Evolutionary conservation across 169 alveolate genomes (phyloP).

Genomic region (Plasmodium malariae): DNA sequence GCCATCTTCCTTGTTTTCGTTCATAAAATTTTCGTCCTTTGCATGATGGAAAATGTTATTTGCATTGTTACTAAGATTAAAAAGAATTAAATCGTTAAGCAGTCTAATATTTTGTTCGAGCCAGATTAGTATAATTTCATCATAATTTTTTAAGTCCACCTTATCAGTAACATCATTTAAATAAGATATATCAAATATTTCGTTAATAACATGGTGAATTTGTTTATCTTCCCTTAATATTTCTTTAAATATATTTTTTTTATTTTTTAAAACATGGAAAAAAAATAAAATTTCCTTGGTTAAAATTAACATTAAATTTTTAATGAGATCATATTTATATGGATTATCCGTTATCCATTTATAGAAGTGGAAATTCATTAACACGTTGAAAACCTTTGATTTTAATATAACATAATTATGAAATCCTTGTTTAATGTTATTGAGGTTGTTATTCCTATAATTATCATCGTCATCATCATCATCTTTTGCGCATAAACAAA

Average conservation of each 20-base stretch:
- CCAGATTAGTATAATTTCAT: slow-evolving; percentile 63
- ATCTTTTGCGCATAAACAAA: background rate
- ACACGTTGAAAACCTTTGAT: slow-evolving; percentile 33
- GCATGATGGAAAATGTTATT: background rate
- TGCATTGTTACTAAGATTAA: slow-evolving; percentile 17
- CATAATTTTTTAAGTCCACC: slow-evolving; percentile 38
- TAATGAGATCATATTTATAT: slow-evolving; percentile 58
- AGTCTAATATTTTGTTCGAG: slow-evolving; percentile 52
- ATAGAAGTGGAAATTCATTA: slow-evolving; percentile 38
- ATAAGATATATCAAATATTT: slow-evolving; percentile 28
- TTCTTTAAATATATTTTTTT: slow-evolving; percentile 48
- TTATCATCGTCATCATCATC: background rate
- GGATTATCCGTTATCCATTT: slow-evolving; percentile 22
- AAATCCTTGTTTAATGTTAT: slow-evolving; percentile 32
- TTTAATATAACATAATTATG: slow-evolving; percentile 54
- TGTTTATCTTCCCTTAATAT: slow-evolving; percentile 35
- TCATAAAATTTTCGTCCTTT: slow-evolving; percentile 1
- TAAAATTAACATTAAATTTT: slow-evolving; percentile 49
- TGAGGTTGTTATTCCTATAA: background rate
- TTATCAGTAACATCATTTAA: slow-evolving; percentile 19
- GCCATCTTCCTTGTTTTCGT: background rate
- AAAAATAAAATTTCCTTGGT: slow-evolving; percentile 53
- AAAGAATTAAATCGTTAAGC: slow-evolving; percentile 45
- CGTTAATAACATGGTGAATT: slow-evolving; percentile 48
- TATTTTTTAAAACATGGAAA: slow-evolving; percentile 57